A percentile compares a stretch with the other conserved stretches of the same genome.
Evolutionary conservation across 2,329 filamentous ascomycete species (phyloP).

Genomic region (Fusarium buharicum): DNA sequence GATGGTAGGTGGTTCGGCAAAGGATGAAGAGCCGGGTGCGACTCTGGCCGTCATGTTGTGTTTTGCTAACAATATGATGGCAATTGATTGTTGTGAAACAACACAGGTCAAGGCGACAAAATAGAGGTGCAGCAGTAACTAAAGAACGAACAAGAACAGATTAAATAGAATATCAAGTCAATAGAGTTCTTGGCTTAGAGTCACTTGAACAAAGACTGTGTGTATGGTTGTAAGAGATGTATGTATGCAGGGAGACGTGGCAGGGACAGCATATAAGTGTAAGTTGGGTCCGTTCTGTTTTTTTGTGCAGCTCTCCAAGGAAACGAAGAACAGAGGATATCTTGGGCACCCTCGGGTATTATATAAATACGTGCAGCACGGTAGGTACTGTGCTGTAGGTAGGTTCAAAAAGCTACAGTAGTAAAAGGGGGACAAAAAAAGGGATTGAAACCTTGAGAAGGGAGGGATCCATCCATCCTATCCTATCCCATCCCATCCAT

Average conservation of each 20-base stretch:
- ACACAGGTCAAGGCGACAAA: conserved; percentile 16
- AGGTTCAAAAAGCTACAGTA: conserved; percentile 1
- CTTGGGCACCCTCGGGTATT: conserved; percentile 25
- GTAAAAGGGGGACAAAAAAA: conserved; percentile 31
- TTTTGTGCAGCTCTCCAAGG: conserved; percentile 19
- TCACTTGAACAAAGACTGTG: too few relatives aligned
- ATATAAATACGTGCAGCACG: conserved; percentile 26
- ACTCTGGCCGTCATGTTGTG: conserved; percentile 42
- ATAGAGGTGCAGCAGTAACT: not conserved
- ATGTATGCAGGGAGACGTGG: conserved; percentile 32
- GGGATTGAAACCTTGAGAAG: conserved; percentile 16
- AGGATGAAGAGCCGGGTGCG: conserved; percentile 36
- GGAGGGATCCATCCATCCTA: conserved; percentile 4
- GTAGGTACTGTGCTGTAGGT: not conserved
- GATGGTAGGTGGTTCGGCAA: conserved; percentile 40
- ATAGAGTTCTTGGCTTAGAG: conserved; percentile 5
- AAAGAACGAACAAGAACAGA: not conserved
- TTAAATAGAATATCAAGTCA: conserved; percentile 5
- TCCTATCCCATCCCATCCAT: not conserved
- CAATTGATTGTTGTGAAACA: conserved; percentile 12
- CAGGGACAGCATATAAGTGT: conserved; percentile 26
- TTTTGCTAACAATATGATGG: conserved; percentile 2
- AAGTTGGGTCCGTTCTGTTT: conserved; percentile 12
- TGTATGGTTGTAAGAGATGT: too few relatives aligned
- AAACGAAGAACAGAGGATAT: conserved; percentile 4